Conservation (phyloP, 768 basidiomycete genomes). For the Lentinula lateritia region DNA sequence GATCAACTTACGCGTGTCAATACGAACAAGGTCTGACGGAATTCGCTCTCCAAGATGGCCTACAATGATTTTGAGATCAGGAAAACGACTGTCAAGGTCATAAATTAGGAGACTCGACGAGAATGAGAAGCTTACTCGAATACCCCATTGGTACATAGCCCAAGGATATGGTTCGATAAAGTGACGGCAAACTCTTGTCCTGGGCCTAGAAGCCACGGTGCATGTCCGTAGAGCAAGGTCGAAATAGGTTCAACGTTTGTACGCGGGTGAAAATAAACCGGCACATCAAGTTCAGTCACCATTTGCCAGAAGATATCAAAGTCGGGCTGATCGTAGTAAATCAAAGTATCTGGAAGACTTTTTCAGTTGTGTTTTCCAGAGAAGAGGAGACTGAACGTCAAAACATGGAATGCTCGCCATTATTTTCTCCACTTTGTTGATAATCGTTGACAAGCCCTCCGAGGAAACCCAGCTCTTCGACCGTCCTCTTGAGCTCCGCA, state of each 20-base stretch:
- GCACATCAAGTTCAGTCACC: constrained; percentile 4
- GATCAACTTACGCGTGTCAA: constrained; percentile 28
- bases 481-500: constrained; percentile 32
- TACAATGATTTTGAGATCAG: constrained; percentile 32
- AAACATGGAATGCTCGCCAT: neutral
- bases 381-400: neutral
- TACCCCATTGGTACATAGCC: constrained; percentile 32
- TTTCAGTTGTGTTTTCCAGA: neutral
- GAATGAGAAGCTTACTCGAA: constrained; percentile 16
- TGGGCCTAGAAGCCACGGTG: constrained; percentile 26
- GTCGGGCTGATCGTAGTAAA: constrained; percentile 5
- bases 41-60: constrained; percentile 39
- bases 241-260: neutral
- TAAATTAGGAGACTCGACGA: neutral
- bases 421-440: constrained; percentile 29
- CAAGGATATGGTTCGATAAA: constrained; percentile 33
- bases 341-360: neutral
- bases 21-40: constrained; percentile 34
- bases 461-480: constrained; percentile 33
- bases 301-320: constrained; percentile 7
- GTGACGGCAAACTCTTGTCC: constrained; percentile 33
- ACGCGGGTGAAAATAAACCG: constrained; percentile 4
- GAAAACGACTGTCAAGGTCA: constrained; percentile 28
- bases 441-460: constrained; percentile 39
- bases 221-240: constrained; percentile 14